Base-by-base conservation (phyloP, 768 basidiomycete species). In the Sporobolomyces roseus region DNA sequence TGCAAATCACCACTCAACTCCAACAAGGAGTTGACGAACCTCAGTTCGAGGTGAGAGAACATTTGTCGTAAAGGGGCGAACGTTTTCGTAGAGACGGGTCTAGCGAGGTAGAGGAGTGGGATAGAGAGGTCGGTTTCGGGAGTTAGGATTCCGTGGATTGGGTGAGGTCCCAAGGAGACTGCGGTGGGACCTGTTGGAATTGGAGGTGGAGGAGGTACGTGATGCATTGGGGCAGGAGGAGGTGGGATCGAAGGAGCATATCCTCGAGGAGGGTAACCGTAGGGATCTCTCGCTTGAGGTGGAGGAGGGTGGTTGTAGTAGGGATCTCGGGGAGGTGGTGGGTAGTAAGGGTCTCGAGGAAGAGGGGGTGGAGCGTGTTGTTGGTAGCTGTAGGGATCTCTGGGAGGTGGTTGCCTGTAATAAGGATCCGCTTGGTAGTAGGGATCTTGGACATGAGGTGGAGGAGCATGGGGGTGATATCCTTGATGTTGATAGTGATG, bases 91-190 rank as follows among this genome's bases (percentile, higher is more conserved):
- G 25, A 45, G 41, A 68, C 50, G 14, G 61, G 56, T 1, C 67
- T 35, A 25, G 61, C 53, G 61, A 68, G 67, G 67, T 63, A 68
- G 12, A 68, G 43, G 43, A 68, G 38, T 45, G 67, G 67, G 55
- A 68, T 68, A 10, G 67, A 58, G 21, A 68, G 55, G 55, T 63
- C 67, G n/a, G 55, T 12, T 4, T 5, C 41, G 6, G 67, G 61
- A 35, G 63, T 61, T 25, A 60, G 29, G 30, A 48, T 23, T 3
- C 58, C 58, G 58, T 46, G 21, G 23, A 46, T 25, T 16, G 61
- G 67, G 10, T 56, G 54, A 2, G 67, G 61, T 12, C 61, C 66
- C 30, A 49, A 23, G 9, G 30, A 30, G 21, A 46, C 54, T 32
- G 53, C 48, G 61, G 25, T 27, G 30, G 59, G 41, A 10, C 30